Conservation (phyloP, 176 grass and related monocot species). For the Calamus simplicifolius region DNA sequence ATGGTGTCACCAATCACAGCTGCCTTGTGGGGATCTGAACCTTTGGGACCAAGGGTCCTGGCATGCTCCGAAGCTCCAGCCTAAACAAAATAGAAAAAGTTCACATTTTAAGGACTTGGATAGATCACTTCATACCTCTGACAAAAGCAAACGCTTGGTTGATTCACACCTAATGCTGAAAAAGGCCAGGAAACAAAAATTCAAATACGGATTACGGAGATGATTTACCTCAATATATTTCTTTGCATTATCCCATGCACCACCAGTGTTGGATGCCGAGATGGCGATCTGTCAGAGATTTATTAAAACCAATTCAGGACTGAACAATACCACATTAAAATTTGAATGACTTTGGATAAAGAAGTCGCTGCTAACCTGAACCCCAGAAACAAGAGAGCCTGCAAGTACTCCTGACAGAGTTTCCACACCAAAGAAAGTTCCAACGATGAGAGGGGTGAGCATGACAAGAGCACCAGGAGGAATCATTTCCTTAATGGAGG, state of each 20-base stretch:
- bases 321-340: neutral
- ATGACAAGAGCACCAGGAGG: conserved; percentile 12
- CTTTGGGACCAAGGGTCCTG: neutral
- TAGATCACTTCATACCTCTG: neutral
- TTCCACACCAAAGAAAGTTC: conserved; percentile 10
- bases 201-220: too few relatives aligned
- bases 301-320: too few relatives aligned
- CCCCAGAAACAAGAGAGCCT: conserved; percentile 8
- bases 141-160: neutral
- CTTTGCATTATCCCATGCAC: conserved; percentile 13
- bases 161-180: neutral
- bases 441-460: conserved; percentile 8
- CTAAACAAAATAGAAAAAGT: neutral
- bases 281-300: neutral
- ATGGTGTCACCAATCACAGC: conserved; percentile 9
- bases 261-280: conserved; percentile 8
- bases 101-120: neutral
- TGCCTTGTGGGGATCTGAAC: neutral
- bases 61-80: conserved; percentile 10
- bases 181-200: too few relatives aligned
- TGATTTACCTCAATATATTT: conserved; percentile 5
- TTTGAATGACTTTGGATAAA: neutral
- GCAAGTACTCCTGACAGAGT: conserved; percentile 7
- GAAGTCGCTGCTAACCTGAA: neutral
- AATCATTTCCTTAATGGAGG: conserved; percentile 4